Evolutionary conservation across 352 stramenopile species (phyloP).

Genomic region (Globisporangium radiosum): DNA sequence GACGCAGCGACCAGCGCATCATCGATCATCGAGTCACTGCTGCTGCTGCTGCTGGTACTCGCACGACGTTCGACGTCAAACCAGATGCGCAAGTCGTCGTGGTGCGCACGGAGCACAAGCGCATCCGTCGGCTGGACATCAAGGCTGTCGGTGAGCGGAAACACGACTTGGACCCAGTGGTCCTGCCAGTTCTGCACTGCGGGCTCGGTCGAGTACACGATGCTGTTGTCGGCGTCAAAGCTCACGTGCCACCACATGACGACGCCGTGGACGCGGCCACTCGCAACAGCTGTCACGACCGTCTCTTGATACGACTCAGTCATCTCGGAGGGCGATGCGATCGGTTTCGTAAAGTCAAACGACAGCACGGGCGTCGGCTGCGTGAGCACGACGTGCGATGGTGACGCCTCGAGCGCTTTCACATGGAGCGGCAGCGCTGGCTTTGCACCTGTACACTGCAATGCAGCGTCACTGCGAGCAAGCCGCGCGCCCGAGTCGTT

Average conservation of each 20-base stretch:
- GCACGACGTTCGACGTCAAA: conserved; percentile 42
- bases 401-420: conserved; percentile 20
- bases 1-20: conserved; percentile 1
- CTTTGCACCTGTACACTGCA: conserved; percentile 51
- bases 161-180: conserved; percentile 79
- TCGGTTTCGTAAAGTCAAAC: conserved; percentile 59
- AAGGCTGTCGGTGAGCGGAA: conserved; percentile 36
- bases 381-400: conserved; percentile 36
- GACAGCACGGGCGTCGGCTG: conserved; percentile 34
- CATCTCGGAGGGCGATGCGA: conserved; percentile 8
- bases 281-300: conserved; percentile 21
- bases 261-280: conserved; percentile 50
- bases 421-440: conserved; percentile 67
- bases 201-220: conserved; percentile 65
- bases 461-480: conserved; percentile 47
- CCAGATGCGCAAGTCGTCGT: conserved; percentile 77
- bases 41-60: neutral
- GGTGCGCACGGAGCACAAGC: conserved; percentile 45
- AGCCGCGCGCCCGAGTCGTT: conserved; percentile 28
- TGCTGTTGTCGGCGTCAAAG: conserved; percentile 39
- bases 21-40: neutral
- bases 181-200: conserved; percentile 76
- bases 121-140: conserved; percentile 15
- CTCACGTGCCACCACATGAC: conserved; percentile 79
- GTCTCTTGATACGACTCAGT: conserved; percentile 27